Base-by-base conservation (phyloP, 257 asterid species). In the Hygrophila difformis region DNA sequence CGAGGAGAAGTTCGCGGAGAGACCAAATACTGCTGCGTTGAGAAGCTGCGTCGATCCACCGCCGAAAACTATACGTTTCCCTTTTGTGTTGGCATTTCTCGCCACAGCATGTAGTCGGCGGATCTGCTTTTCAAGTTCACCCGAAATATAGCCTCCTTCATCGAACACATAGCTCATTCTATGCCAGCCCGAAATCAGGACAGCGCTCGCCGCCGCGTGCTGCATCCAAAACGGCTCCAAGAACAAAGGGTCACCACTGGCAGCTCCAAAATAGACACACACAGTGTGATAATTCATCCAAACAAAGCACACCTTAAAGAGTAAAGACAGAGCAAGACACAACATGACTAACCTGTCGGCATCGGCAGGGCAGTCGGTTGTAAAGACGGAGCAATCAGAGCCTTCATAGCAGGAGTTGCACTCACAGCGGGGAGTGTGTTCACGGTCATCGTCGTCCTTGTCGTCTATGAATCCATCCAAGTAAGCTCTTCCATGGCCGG, bases 361-460 rank as follows among this genome's bases (percentile, higher is more conserved):
- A 68, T 82, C 53, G 24, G 75, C 81, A 66, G 65, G 55, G 56
- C 93, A 82, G 17, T 39, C 13, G 17, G 17, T 8, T 8, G 13
- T n/a, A 14, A 39, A 18, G 19, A 39, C 16, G 3, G 44, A 39
- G 64, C 93, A 85, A 16, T 81, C 74, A 39, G 46, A 26, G 23
- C 91, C 93, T 11, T 12, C 59, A 61, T 66, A 84, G 60, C 95
- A 84, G 5, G 66, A 33, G 42, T 67, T 49, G 49, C 95, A 84
- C 75, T 84, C 93, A 52, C 96, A 86, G 31, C 69, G 44, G 1
- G 77, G 84, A n/a, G n/a, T n/a, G n/a, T n/a, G n/a, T n/a, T n/a
- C n/a, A n/a, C n/a, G n/a, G n/a, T n/a, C n/a, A n/a, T n/a, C n/a
- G n/a, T n/a, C n/a, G n/a, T n/a, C n/a, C 7, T 42, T 53, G 0